Conservation (phyloP, 73 alveolate species). For the Paramecium sonneborni region DNA sequence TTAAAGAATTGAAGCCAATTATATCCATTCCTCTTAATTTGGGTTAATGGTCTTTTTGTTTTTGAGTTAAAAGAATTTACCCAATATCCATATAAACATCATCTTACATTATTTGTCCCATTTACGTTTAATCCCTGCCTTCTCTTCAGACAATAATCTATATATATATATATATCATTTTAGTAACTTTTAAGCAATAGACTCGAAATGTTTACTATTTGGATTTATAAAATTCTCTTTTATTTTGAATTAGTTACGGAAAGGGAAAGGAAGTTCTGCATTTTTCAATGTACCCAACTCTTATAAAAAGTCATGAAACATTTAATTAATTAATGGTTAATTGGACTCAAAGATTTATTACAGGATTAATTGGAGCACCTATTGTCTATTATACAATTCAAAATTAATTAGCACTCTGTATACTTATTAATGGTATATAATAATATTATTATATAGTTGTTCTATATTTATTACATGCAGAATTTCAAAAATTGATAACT, state of each 20-base stretch:
- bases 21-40: constrained; percentile 20
- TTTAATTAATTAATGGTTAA: constrained; percentile 23
- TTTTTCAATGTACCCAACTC: constrained; percentile 38
- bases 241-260: constrained; percentile 12
- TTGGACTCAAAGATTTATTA: constrained; percentile 49
- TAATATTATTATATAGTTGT: neutral
- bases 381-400: neutral
- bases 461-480: constrained; percentile 24
- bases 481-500: neutral
- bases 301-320: constrained; percentile 12
- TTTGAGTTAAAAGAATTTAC: constrained; percentile 37
- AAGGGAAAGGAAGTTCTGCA: constrained; percentile 13
- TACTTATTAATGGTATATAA: neutral
- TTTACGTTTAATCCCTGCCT: constrained; percentile 32
- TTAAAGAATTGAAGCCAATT: neutral
- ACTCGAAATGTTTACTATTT: constrained; percentile 45
- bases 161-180: neutral
- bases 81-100: constrained; percentile 49
- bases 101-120: constrained; percentile 55
- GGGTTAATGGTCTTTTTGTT: constrained; percentile 44
- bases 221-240: constrained; percentile 52
- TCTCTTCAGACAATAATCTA: constrained; percentile 38
- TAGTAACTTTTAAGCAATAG: constrained; percentile 1
- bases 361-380: constrained; percentile 48
- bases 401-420: neutral